A percentile compares a stretch with the other conserved stretches of the same genome.
Conservation (phyloP, 1,284 basidiomycete species). For the Ceratobasidium papillatum region DNA sequence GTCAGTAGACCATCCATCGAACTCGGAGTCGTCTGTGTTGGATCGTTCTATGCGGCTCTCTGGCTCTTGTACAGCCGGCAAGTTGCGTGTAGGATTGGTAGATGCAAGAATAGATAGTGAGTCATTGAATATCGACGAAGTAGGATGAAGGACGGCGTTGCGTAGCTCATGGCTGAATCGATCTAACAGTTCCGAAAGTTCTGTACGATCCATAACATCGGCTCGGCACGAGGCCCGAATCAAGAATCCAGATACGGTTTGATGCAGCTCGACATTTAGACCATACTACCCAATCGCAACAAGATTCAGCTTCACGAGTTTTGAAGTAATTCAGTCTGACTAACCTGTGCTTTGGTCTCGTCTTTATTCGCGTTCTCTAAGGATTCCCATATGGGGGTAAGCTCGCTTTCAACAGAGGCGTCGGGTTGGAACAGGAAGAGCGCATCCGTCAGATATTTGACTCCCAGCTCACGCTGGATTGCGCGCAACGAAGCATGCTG, state of each 20-base stretch:
- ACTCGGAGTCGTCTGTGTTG: not conserved
- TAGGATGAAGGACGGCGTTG: not conserved
- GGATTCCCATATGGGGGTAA: slow-evolving; percentile 41
- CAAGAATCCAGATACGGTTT: slow-evolving; percentile 46
- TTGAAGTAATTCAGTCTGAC: slow-evolving; percentile 18
- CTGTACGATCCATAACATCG: slow-evolving; percentile 5
- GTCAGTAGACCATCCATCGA: slow-evolving; percentile 22
- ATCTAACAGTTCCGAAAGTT: slow-evolving; percentile 2
- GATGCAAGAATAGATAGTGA: not conserved
- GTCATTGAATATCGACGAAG: not conserved
- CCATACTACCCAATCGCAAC: slow-evolving; percentile 55
- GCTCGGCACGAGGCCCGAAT: slow-evolving; percentile 36
- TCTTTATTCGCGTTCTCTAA: slow-evolving; percentile 16
- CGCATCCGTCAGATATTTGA: slow-evolving; percentile 56
- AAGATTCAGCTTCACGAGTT: not conserved
- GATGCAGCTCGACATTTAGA: slow-evolving; percentile 59
- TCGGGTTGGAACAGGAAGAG: slow-evolving; percentile 60
- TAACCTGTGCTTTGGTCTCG: slow-evolving; percentile 55
- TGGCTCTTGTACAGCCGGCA: not conserved
- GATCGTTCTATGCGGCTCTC: not conserved
- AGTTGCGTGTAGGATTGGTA: not conserved
- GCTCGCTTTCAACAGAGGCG: slow-evolving; percentile 45
- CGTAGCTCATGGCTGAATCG: slow-evolving; percentile 7
- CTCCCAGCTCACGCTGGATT: slow-evolving; percentile 55
- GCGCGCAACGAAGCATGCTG: slow-evolving; percentile 60